Percentiles rank a stretch among this genome's conserved stretches.
Conservation (phyloP, 306 rosid species). For the Vigna radiata region DNA sequence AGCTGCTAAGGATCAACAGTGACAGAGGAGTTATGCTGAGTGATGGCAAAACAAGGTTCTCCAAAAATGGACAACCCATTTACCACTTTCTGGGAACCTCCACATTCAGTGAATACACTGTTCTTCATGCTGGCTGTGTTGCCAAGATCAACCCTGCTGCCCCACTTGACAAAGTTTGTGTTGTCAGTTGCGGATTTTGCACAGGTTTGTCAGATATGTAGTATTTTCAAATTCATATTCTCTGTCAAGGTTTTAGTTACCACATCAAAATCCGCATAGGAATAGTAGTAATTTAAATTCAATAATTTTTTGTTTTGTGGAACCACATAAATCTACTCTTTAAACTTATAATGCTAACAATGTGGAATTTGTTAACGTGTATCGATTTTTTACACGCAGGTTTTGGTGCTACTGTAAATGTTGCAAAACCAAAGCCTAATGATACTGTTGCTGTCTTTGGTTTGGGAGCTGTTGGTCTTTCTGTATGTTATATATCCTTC, state of each 20-base stretch:
- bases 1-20: slow-evolving; percentile 65
- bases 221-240: too few relatives aligned
- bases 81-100: slow-evolving; percentile 78
- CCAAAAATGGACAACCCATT: slow-evolving; percentile 66
- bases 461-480: slow-evolving; percentile 74
- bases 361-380: background rate
- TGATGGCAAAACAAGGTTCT: slow-evolving; percentile 65
- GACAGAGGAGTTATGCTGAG: slow-evolving; percentile 67
- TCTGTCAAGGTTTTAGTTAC: too few relatives aligned
- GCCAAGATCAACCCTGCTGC: slow-evolving; percentile 75
- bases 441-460: slow-evolving; percentile 68
- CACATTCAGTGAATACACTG: slow-evolving; percentile 75
- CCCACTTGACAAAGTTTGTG: slow-evolving; percentile 73
- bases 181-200: slow-evolving; percentile 74
- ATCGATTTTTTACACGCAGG: slow-evolving; percentile 46
- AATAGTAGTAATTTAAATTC: too few relatives aligned
- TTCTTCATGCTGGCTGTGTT: slow-evolving; percentile 65
- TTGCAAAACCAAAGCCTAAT: slow-evolving; percentile 69
- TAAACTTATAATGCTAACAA: background rate
- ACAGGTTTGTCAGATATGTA: slow-evolving; percentile 44
- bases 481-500: slow-evolving; percentile 50
- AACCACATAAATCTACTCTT: too few relatives aligned
- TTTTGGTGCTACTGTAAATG: slow-evolving; percentile 72
- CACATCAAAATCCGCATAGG: too few relatives aligned
- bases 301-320: too few relatives aligned